Base-by-base conservation (phyloP, 345 rosid genomes). In the Arabis alpina region DNA sequence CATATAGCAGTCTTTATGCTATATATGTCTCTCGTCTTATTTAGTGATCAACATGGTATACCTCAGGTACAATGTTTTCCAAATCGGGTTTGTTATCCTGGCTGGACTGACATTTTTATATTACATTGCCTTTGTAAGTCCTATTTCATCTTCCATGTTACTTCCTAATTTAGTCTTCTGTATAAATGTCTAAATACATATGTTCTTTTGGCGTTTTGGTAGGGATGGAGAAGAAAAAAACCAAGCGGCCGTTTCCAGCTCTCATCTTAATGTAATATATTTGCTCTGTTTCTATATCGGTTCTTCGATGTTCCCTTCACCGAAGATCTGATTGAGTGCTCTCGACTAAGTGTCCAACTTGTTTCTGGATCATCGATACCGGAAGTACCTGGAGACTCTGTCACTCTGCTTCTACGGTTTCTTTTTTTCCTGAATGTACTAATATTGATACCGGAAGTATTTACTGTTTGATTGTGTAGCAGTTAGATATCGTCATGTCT, bases 211-310 rank as follows among this genome's bases (percentile, higher is more conserved):
- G 56, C 23, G 27, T 51, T 52, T 64, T 69, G 66, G 40, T 72
- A 95, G 98, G 98, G 99, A 64, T 95, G 99, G 98, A 95, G 88
- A 80, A 88, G 98, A 75, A 88, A 76, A 81, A 95, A 87, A 64
- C 87, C 82, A 2, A 89, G 85, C 13, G 96, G 92, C 77, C 86
- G 83, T 73, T 92, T 95, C 85, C 96, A 92, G 75, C 87, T 90
- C 62, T 92, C 96, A 37, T 61, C 85, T 11, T 89, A 69, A 71
- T 64, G 53, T 19, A 32, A 19, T 42, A 3, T 61, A 25, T 72
- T 67, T 52, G 8, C 16, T 36, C 8, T 34, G 55, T 43, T 64
- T 48, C 14, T 10, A 16, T 27, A 25, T 58, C 15, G 53, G 27
- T 24, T 54, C 59, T 60, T 59, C 32, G 7, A n/a, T 13, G 25